These are phyloP conservation scores for Cubamyces lactineus DNA, from an alignment of 768 basidiomycete species.

Conservation along the genomic window DNA sequence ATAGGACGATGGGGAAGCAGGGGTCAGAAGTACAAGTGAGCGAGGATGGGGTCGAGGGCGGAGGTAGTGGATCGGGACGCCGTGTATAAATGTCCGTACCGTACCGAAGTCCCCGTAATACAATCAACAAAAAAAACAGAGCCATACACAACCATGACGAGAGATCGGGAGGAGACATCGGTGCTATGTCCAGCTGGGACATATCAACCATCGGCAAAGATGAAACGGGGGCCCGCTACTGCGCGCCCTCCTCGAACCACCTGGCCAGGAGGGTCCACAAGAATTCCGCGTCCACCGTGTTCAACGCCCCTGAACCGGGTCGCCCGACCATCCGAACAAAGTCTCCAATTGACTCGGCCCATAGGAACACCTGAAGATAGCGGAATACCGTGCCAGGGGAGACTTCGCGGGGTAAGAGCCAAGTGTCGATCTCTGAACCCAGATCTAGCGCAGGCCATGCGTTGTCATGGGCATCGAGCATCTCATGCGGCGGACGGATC, in stretches of 20 bases:
- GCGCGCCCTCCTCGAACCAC: background rate
- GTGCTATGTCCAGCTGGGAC: background rate
- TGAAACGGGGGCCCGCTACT: background rate
- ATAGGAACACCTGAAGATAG: constrained; percentile 4
- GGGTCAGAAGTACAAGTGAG: too few relatives aligned
- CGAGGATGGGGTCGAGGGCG: too few relatives aligned
- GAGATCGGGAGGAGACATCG: background rate
- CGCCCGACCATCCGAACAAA: constrained; percentile 1
- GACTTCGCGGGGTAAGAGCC: background rate
- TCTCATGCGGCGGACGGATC: background rate
- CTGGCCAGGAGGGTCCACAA: background rate
- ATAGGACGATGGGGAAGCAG: too few relatives aligned
- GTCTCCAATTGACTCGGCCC: background rate
- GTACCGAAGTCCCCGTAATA: too few relatives aligned
- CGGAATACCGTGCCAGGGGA: background rate
- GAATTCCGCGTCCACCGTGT: background rate
- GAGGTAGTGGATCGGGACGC: too few relatives aligned
- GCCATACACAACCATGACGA: too few relatives aligned
- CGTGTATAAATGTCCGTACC: too few relatives aligned
- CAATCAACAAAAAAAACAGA: too few relatives aligned
- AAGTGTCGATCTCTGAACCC: background rate
- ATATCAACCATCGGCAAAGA: background rate
- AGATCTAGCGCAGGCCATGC: background rate
- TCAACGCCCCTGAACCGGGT: background rate
- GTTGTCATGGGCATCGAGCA: background rate